Evolutionary conservation across 192 early-diverging fungal species (phyloP).

Genomic region (Entomortierella lignicola): DNA sequence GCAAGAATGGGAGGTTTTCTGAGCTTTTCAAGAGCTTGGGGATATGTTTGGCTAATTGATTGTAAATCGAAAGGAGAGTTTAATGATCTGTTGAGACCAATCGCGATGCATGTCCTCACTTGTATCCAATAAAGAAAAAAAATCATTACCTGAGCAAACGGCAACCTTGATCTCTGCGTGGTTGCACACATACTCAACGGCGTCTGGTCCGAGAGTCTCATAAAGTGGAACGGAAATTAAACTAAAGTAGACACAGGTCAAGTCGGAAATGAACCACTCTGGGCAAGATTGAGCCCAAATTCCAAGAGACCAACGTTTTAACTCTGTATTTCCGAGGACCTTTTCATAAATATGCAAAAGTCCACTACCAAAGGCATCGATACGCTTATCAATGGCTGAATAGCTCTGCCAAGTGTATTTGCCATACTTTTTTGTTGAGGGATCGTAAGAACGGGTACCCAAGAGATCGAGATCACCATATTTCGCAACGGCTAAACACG

Average conservation of each 20-base stretch:
- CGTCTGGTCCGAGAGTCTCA: slow-evolving; percentile 88
- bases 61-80: no score
- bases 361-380: slow-evolving; percentile 74
- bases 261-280: slow-evolving; percentile 73
- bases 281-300: slow-evolving; percentile 72
- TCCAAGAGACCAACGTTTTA: slow-evolving; percentile 63
- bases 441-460: slow-evolving; percentile 68
- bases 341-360: slow-evolving; percentile 66
- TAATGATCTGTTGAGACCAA: no score
- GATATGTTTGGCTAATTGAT: slow-evolving; percentile 17
- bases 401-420: slow-evolving; percentile 78
- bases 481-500: slow-evolving; percentile 59
- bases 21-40: slow-evolving; percentile 4
- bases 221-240: slow-evolving; percentile 81
- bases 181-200: slow-evolving; percentile 84
- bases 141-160: slow-evolving; percentile 52
- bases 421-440: slow-evolving; percentile 65
- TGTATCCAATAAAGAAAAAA: no score
- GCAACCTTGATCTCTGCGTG: slow-evolving; percentile 80
- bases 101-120: no score
- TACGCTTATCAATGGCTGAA: slow-evolving; percentile 62
- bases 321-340: slow-evolving; percentile 23
- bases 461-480: slow-evolving; percentile 67
- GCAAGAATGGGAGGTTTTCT: slow-evolving; percentile 68
- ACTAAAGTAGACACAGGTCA: slow-evolving; percentile 68